These are phyloP conservation scores for Aspergillus quadricinctus DNA, from an alignment of 2,329 filamentous ascomycete genomes.

Conservation along the genomic window DNA sequence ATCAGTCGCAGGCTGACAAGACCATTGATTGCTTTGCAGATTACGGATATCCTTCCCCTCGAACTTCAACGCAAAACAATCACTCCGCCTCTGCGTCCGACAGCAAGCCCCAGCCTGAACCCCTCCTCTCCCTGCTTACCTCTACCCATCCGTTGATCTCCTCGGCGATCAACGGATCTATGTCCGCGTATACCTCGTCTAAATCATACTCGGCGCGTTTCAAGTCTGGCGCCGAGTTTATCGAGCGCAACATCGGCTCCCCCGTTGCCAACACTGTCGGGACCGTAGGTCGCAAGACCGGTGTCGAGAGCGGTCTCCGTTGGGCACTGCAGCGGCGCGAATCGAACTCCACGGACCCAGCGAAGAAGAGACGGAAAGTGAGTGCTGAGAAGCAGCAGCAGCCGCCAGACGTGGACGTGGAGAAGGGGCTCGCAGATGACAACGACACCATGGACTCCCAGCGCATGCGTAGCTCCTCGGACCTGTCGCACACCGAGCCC, in stretches of 20 bases:
- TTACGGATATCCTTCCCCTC: conserved; percentile 60
- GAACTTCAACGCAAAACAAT: conserved; percentile 37
- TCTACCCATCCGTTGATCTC: conserved; percentile 83
- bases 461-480: conserved; percentile 53
- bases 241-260: conserved; percentile 77
- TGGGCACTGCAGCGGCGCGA: conserved; percentile 64
- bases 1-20: neutral
- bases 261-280: conserved; percentile 84
- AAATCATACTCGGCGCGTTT: conserved; percentile 90
- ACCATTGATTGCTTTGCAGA: conserved; percentile 40
- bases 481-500: conserved; percentile 66
- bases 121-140: conserved; percentile 78
- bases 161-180: conserved; percentile 76
- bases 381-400: conserved; percentile 27
- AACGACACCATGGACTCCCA: conserved; percentile 13
- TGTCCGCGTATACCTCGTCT: conserved; percentile 78
- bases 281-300: conserved; percentile 76
- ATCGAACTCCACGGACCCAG: conserved; percentile 30
- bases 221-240: conserved; percentile 83
- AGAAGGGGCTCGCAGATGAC: conserved; percentile 32
- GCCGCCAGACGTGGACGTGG: conserved; percentile 45
- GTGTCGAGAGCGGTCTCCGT: conserved; percentile 79
- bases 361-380: conserved; percentile 43
- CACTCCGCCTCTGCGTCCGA: conserved; percentile 25
- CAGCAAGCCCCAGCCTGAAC: conserved; percentile 60